Conservation (phyloP, 1,139 yeast species). For the Kazachstania sp. region DNA sequence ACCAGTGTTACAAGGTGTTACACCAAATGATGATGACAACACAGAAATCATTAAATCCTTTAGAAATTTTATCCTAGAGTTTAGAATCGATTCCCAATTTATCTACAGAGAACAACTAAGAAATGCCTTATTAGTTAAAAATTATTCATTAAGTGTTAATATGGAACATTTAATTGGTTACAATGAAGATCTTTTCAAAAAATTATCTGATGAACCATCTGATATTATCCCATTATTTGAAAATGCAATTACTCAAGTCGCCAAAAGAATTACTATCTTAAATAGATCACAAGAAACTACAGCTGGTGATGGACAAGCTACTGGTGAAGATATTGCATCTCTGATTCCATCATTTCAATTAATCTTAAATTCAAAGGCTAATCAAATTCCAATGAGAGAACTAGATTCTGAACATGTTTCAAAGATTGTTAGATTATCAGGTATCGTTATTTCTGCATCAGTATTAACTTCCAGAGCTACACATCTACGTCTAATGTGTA, state of each 20-base stretch:
- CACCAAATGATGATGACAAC: constrained; percentile 48
- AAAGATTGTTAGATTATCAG: constrained; percentile 82
- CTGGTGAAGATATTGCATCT: constrained; percentile 32
- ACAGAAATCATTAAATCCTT: constrained; percentile 75
- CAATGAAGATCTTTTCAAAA: constrained; percentile 83
- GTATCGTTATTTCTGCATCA: constrained; percentile 87
- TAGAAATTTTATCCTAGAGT: constrained; percentile 75
- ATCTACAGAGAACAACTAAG: constrained; percentile 87
- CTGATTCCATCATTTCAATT: constrained; percentile 78
- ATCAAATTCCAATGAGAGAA: constrained; percentile 66
- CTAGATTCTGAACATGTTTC: constrained; percentile 84
- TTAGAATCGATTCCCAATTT: constrained; percentile 73
- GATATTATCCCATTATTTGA: constrained; percentile 89
- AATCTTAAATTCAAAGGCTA: constrained; percentile 65
- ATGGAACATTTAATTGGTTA: constrained; percentile 80
- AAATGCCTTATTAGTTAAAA: constrained; percentile 72
- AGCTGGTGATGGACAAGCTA: constrained; percentile 22
- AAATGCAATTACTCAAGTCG: constrained; percentile 81
- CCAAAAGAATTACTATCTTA: constrained; percentile 62
- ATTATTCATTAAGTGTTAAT: constrained; percentile 66
- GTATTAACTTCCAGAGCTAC: constrained; percentile 87
- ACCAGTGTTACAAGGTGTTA: constrained; percentile 78
- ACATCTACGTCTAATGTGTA: constrained; percentile 73
- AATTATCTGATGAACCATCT: constrained; percentile 75
- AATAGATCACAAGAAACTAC: constrained; percentile 31